Conservation (phyloP, 352 stramenopile species). For the Pythium rhizo-oryzae region DNA sequence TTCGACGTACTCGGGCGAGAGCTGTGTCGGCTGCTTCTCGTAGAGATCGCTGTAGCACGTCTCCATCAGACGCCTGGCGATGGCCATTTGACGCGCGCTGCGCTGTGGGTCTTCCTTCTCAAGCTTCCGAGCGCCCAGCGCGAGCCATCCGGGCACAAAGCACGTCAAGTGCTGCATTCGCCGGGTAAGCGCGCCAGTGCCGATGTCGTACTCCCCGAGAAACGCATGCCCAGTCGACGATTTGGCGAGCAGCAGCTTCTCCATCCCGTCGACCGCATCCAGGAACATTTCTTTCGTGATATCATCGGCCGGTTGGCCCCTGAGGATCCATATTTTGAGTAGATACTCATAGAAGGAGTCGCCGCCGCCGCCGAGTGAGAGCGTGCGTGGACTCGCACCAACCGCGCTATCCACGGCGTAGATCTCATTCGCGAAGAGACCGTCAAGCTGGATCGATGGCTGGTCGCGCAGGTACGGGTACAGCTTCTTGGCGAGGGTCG, state of each 20-base stretch:
- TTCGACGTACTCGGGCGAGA: slow-evolving; percentile 92
- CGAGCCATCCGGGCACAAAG: slow-evolving; percentile 95
- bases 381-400: slow-evolving; percentile 24
- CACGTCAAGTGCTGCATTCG: slow-evolving; percentile 98
- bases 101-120: slow-evolving; percentile 45
- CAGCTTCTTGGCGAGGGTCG: slow-evolving; percentile 61
- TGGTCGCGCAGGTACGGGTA: slow-evolving; percentile 37
- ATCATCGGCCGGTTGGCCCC: slow-evolving; percentile 60
- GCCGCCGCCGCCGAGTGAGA: slow-evolving; percentile 87
- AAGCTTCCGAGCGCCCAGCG: slow-evolving; percentile 64
- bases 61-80: slow-evolving; percentile 89
- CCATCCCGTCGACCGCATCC: slow-evolving; percentile 92
- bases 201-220: slow-evolving; percentile 49
- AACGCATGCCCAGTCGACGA: slow-evolving; percentile 58
- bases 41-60: slow-evolving; percentile 96
- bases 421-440: slow-evolving; percentile 90
- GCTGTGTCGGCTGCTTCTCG: slow-evolving; percentile 83
- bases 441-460: slow-evolving; percentile 58
- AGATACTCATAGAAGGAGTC: slow-evolving; percentile 99
- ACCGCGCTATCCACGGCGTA: slow-evolving; percentile 29
- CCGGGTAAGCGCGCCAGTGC: slow-evolving; percentile 36
- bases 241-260: slow-evolving; percentile 86
- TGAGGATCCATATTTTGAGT: slow-evolving; percentile 97
- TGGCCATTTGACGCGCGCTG: slow-evolving; percentile 75
- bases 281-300: slow-evolving; percentile 91